Base-by-base conservation (phyloP, 2,329 filamentous ascomycete species). In the Malbranchea zuffiana region DNA sequence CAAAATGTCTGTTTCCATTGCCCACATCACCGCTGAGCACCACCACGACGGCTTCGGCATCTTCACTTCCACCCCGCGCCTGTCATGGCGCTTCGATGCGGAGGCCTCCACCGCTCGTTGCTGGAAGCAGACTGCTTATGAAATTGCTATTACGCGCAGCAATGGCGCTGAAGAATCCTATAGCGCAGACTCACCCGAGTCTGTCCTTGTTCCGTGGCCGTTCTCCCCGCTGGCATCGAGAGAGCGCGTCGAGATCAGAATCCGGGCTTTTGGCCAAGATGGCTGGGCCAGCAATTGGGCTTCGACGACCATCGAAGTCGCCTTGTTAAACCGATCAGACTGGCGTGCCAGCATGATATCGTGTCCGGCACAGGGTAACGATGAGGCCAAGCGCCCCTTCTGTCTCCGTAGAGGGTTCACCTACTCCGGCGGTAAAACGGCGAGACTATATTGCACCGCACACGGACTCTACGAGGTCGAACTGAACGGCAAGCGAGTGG, bases 401-500 rank as follows among this genome's bases (percentile, higher is more conserved):
- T 1, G 31, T 38, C 10, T 43, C 42, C 2, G 44, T 48, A 25
- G 32, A 46, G 6, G 46, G 53, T 20, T 41, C 43, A 5, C 46
- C 54, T 3, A 38, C 53, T 15, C 50, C 47, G 13, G 60, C 61
- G 0, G 27, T 58, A 37, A 16, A 32, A 21, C 6, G 13, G 66
- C 67, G 0, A 54, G 67, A 1, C 50, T 72, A 0, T 71, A 71
- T 35, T 63, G 69, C 26, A 69, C 67, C 0, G 57, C 59, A 0
- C 50, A 63, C 1, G 68, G 69, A 0, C 36, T 71, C 1, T 72
- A 68, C 35, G 56, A 64, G 26, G 64, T 62, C 0, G 58, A 60
- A 20, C 63, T 73, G 41, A 72, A 74, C 33, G 67, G 65, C 0
- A 40, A 51, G 0, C 48, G 50, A 4, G 59, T 70, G 2, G 61